Evolutionary conservation across 2,329 filamentous ascomycete genomes (phyloP).

Genomic region (Dactylonectria estremocensis): DNA sequence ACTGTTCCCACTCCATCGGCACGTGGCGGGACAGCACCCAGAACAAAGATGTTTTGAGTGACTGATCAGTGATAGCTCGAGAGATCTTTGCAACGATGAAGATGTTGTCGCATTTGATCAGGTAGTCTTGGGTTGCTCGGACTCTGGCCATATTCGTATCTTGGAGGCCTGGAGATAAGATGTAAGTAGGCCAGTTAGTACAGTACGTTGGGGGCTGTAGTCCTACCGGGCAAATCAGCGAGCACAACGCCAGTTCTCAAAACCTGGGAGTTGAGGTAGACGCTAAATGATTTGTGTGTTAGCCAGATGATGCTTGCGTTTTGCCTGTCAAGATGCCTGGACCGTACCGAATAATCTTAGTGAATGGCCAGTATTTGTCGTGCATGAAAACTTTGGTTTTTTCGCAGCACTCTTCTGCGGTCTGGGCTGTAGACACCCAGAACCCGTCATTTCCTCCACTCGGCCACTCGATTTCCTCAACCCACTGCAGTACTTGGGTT

Average conservation of each 20-base stretch:
- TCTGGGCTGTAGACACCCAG: constrained; percentile 51
- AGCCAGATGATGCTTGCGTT: neutral
- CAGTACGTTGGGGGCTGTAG: neutral
- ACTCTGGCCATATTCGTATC: constrained; percentile 56
- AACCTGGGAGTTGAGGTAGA: constrained; percentile 51
- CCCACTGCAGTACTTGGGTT: constrained; percentile 48
- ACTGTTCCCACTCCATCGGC: constrained; percentile 48
- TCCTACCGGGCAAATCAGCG: constrained; percentile 54
- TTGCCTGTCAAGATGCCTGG: neutral
- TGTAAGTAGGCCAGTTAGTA: neutral
- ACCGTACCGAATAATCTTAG: constrained; percentile 53
- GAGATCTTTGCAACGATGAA: constrained; percentile 54
- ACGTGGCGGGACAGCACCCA: constrained; percentile 48
- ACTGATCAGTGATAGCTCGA: constrained; percentile 52
- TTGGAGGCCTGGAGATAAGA: constrained; percentile 41
- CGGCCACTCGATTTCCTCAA: constrained; percentile 52
- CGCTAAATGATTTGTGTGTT: constrained; percentile 31
- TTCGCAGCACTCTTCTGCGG: constrained; percentile 49
- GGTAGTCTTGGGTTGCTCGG: constrained; percentile 53
- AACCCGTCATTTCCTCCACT: constrained; percentile 38
- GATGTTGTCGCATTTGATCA: constrained; percentile 53
- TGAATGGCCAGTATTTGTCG: constrained; percentile 55
- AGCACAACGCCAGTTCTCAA: constrained; percentile 53
- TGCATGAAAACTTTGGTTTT: constrained; percentile 52
- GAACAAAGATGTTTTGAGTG: constrained; percentile 51